A percentile compares a stretch with the other conserved stretches of the same genome.
Evolutionary conservation across 2,329 filamentous ascomycete species (phyloP).

Genomic region (Microsporum audouinii): DNA sequence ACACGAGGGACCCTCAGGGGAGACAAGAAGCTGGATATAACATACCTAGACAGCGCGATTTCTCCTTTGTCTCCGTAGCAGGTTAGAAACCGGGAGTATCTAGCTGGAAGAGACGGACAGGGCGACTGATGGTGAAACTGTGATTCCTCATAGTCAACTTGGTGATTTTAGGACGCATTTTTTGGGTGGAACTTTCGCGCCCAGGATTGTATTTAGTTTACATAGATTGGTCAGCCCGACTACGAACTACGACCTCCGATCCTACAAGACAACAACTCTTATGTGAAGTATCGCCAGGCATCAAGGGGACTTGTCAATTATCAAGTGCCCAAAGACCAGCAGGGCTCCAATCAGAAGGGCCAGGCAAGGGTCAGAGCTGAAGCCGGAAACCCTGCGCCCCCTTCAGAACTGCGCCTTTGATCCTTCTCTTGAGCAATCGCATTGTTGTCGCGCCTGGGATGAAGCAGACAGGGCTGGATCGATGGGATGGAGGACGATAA

Average conservation of each 20-base stretch:
- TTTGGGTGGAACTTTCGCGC: background rate
- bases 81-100: background rate
- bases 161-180: background rate
- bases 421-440: background rate
- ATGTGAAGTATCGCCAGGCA: background rate
- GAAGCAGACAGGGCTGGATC: background rate
- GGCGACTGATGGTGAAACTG: background rate
- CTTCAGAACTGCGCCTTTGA: background rate
- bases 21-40: background rate
- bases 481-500: slow-evolving; percentile 25
- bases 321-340: background rate
- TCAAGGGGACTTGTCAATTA: background rate
- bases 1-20: background rate
- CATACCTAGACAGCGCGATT: background rate
- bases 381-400: background rate
- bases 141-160: background rate
- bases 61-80: background rate
- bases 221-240: background rate
- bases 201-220: background rate
- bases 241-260: background rate
- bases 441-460: background rate
- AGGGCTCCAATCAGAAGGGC: background rate
- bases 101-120: background rate
- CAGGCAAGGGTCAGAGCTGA: background rate
- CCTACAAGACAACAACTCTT: background rate